A percentile compares a stretch with the other conserved stretches of the same genome.
Evolutionary conservation across 2,329 filamentous ascomycete species (phyloP).

Genomic region (Myriosclerotinia scirpicola): DNA sequence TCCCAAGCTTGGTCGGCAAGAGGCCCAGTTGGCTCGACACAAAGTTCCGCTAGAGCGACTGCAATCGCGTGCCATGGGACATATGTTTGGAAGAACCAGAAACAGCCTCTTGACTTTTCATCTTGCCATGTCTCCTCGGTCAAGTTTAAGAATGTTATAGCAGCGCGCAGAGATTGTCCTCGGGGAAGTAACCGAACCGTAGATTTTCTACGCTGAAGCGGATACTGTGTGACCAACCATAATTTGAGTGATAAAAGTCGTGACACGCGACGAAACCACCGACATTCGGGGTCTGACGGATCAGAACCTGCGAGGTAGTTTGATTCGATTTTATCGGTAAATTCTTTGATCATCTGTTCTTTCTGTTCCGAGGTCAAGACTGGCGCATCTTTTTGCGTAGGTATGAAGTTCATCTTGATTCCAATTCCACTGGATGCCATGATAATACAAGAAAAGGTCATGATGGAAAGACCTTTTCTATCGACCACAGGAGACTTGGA

Average conservation of each 20-base stretch:
- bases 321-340: constrained; percentile 13
- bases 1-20: constrained; percentile 46
- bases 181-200: constrained; percentile 10
- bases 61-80: constrained; percentile 57
- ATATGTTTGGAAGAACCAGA: constrained; percentile 52
- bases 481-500: neutral
- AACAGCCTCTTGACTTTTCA: constrained; percentile 42
- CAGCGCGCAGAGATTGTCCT: constrained; percentile 43
- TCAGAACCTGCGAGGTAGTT: constrained; percentile 15
- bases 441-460: constrained; percentile 27
- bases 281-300: neutral
- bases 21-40: constrained; percentile 44
- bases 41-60: constrained; percentile 54
- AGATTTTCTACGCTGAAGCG: constrained; percentile 28
- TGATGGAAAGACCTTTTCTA: constrained; percentile 24
- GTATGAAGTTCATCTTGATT: constrained; percentile 23
- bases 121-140: constrained; percentile 8
- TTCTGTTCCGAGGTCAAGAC: constrained; percentile 17
- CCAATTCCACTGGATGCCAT: constrained; percentile 16
- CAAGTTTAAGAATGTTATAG: constrained; percentile 44
- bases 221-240: constrained; percentile 50
- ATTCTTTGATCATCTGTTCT: constrained; percentile 23
- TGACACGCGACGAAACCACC: neutral
- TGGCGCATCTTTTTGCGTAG: constrained; percentile 6
- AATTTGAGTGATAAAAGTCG: constrained; percentile 40